Evolutionary conservation across 495 filamentous ascomycete species (phyloP).

Genomic region (Lophiotrema nucula): DNA sequence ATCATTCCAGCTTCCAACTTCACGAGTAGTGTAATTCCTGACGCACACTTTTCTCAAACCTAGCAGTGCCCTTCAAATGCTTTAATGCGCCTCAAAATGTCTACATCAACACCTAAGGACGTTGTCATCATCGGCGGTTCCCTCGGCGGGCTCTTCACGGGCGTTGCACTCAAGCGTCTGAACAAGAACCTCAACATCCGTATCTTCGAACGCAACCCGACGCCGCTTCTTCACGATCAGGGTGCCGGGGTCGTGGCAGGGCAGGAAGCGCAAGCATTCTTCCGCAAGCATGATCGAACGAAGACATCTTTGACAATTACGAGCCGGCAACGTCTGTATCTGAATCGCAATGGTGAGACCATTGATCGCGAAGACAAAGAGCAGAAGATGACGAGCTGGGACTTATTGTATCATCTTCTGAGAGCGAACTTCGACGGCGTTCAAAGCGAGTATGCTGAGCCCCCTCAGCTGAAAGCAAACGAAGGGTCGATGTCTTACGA

Average conservation of each 20-base stretch:
- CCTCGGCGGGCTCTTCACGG: conserved; percentile 16
- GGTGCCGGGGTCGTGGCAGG: conserved; percentile 52
- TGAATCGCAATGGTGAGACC: neutral
- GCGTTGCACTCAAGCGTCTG: conserved; percentile 49
- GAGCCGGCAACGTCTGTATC: neutral
- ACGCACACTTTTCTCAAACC: no score
- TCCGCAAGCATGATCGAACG: conserved; percentile 1
- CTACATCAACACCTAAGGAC: neutral
- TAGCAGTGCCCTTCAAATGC: no score
- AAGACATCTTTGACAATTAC: neutral
- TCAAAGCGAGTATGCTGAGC: neutral
- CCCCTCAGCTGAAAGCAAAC: conserved; percentile 32
- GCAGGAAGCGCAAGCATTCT: neutral
- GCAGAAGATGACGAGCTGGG: conserved; percentile 45
- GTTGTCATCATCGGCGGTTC: conserved; percentile 1
- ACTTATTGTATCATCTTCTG: conserved; percentile 52
- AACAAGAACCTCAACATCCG: conserved; percentile 39
- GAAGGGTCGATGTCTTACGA: conserved; percentile 45
- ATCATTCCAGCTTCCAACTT: no score
- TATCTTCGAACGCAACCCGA: conserved; percentile 46
- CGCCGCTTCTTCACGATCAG: conserved; percentile 44
- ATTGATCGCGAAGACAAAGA: neutral
- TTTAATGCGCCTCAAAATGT: no score
- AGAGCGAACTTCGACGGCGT: conserved; percentile 56
- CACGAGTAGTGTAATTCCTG: no score